Base-by-base conservation (phyloP, 2,329 filamentous ascomycete genomes). In the Paraconiothyrium brasiliense region DNA sequence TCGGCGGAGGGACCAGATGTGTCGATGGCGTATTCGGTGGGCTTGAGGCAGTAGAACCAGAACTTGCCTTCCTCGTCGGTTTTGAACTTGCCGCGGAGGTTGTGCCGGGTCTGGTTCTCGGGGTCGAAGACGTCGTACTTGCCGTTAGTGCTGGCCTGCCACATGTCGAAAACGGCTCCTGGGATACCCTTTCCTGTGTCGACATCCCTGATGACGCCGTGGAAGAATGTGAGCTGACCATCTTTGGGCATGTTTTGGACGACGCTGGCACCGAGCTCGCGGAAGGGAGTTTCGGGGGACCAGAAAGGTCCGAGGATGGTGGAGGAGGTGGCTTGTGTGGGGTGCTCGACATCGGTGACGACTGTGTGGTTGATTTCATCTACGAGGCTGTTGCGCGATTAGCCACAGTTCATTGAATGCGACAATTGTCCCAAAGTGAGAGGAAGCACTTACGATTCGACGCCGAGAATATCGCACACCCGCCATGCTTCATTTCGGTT, bases 271-370 rank as follows among this genome's bases (percentile, higher is more conserved):
- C 90, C 90, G 67, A 87, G 84, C 41, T 88, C 83, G 49, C 90
- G 87, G 86, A 91, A 92, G 35, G 90, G 90, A 1, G 90, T 89
- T 70, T 92, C 84, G 70, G 90, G 90, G 11, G 87, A 90, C 90
- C 90, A 93, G 84, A 93, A 92, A 66, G 90, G 90, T 2, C 90
- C 90, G 62, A 93, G 88, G 72, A 93, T 93, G 61, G 90, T 86
- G 63, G 89, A 90, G 3, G 89, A 91, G n/a, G 90, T 92, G 50
- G 90, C 89, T 62, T 85, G 82, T 63, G 86, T 80, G 73, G 84
- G 83, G 59, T 85, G 84, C 60, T 90, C 87, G 20, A 46, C 43
- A 10, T 46, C 43, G 66, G 87, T 86, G 73, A 88, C 81, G 76
- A 88, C 82, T 75, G 85, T 87, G 82, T 89, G 86, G 65, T 87